Evolutionary conservation across 208 protist species (phyloP).

Genomic region (Trypanosoma avium): DNA sequence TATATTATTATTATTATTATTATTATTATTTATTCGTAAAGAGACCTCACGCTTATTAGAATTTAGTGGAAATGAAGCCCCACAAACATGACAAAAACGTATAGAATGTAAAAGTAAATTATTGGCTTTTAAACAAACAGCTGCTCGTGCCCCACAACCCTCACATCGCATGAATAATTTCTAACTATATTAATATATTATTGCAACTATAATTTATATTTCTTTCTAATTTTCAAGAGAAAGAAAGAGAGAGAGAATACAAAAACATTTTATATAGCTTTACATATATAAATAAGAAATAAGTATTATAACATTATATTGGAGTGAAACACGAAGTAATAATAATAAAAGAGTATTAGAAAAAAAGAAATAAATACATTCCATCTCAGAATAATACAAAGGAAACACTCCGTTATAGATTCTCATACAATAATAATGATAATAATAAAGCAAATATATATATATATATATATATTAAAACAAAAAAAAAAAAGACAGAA

Average conservation of each 20-base stretch:
- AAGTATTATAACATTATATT: too few relatives aligned
- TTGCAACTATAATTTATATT: background rate
- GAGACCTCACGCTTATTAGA: background rate
- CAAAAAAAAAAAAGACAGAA: too few relatives aligned
- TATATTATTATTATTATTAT: background rate
- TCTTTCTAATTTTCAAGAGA: too few relatives aligned
- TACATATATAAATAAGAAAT: slow-evolving; percentile 2
- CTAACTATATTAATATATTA: background rate
- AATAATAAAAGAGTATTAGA: too few relatives aligned
- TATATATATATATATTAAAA: too few relatives aligned
- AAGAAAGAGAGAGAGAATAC: too few relatives aligned
- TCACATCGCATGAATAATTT: slow-evolving; percentile 2
- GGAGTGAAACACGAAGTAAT: too few relatives aligned
- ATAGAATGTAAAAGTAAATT: background rate
- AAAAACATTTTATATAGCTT: background rate
- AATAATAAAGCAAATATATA: too few relatives aligned
- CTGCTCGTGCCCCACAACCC: slow-evolving; percentile 3
- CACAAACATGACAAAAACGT: slow-evolving; percentile 19
- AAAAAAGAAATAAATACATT: too few relatives aligned
- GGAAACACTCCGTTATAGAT: too few relatives aligned
- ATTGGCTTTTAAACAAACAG: background rate
- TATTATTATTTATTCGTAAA: background rate
- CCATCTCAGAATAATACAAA: too few relatives aligned
- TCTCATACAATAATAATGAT: too few relatives aligned
- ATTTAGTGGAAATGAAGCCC: background rate